Conservation (phyloP, 441 rosid genomes). For the Capsella rubella region DNA sequence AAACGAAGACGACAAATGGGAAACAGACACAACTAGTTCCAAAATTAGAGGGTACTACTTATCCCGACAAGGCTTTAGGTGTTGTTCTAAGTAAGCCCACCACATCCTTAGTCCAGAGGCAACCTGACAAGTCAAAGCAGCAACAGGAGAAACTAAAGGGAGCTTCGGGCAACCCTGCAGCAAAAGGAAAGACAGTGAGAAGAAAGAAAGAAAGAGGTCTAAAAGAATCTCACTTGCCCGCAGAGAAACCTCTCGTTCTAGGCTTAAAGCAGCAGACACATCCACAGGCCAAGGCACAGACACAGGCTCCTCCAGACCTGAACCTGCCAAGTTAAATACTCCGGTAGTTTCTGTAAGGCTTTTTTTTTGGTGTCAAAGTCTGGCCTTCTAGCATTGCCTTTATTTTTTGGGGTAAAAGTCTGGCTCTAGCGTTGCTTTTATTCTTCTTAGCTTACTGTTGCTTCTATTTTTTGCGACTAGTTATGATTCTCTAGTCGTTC, state of each 20-base stretch:
- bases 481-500: neutral
- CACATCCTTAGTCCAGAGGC: constrained; percentile 26
- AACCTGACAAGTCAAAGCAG: constrained; percentile 36
- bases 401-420: neutral
- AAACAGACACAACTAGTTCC: constrained; percentile 29
- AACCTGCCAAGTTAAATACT: constrained; percentile 34
- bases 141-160: constrained; percentile 65
- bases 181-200: constrained; percentile 58
- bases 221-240: constrained; percentile 51
- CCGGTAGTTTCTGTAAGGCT: constrained; percentile 33
- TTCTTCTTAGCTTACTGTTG: neutral
- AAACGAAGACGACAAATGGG: constrained; percentile 34
- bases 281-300: constrained; percentile 9
- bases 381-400: neutral
- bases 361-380: neutral
- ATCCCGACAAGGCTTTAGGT: constrained; percentile 25
- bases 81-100: constrained; percentile 28
- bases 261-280: constrained; percentile 23
- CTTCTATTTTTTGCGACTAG: constrained; percentile 27
- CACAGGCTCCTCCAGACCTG: constrained; percentile 24
- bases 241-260: constrained; percentile 52
- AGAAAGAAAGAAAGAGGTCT: constrained; percentile 60
- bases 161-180: constrained; percentile 50
- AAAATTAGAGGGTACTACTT: constrained; percentile 14
- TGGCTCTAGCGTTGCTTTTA: constrained; percentile 22